Conservation (phyloP, 2,329 filamentous ascomycete genomes). For the Pseudogymnoascus sp. region DNA sequence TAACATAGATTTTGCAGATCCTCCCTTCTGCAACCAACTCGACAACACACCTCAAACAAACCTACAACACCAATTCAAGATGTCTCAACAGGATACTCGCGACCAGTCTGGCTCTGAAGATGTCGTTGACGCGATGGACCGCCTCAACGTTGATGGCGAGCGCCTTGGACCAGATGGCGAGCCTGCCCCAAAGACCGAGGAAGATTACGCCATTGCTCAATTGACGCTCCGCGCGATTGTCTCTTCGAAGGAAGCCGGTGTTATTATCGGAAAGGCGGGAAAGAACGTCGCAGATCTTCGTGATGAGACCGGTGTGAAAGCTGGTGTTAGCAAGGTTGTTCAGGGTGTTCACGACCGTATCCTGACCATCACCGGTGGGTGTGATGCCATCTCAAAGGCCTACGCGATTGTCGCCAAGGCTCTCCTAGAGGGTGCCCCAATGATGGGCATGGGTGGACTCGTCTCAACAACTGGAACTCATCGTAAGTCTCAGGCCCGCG, state of each 20-base stretch:
- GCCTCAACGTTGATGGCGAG: slow-evolving; percentile 47
- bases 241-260: slow-evolving; percentile 95
- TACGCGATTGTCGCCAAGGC: slow-evolving; percentile 90
- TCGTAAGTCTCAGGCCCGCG: slow-evolving; percentile 53
- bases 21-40: background rate
- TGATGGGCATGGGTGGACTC: slow-evolving; percentile 92
- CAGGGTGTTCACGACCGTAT: slow-evolving; percentile 96
- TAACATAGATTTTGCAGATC: background rate
- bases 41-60: slow-evolving; percentile 1
- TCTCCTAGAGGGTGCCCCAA: slow-evolving; percentile 82
- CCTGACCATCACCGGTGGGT: slow-evolving; percentile 83
- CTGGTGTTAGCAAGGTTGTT: slow-evolving; percentile 97
- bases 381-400: slow-evolving; percentile 81
- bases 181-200: slow-evolving; percentile 79
- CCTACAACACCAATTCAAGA: slow-evolving; percentile 16
- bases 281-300: slow-evolving; percentile 97
- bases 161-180: slow-evolving; percentile 66
- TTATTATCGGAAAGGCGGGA: slow-evolving; percentile 97
- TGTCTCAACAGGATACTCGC: slow-evolving; percentile 28
- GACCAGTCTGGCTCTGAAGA: slow-evolving; percentile 36
- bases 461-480: slow-evolving; percentile 84
- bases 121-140: slow-evolving; percentile 52
- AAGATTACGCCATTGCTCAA: slow-evolving; percentile 89
- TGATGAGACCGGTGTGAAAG: slow-evolving; percentile 96
- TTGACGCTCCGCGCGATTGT: slow-evolving; percentile 95